Evolutionary conservation across 2,329 filamentous ascomycete genomes (phyloP), one percentile per base, ranked within the genome.

Genomic region (Botrytis sinoallii): DNA sequence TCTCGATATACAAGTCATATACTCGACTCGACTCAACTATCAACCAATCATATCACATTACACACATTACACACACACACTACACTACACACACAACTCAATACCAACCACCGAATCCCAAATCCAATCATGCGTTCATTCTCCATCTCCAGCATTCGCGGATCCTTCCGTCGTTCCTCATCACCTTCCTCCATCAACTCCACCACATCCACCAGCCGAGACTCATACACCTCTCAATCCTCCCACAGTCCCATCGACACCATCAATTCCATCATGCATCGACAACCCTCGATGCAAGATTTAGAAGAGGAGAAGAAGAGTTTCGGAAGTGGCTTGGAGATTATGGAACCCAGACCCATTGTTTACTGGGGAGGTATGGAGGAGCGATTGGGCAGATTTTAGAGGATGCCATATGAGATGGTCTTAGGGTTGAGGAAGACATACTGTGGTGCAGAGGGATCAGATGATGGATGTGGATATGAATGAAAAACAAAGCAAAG

Each of bases 341-440:
- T 91, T 29, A 84, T 91, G 40, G 89, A 91, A 81, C 89, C 89
- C 3, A 83, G 89, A 61, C 89, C 89, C 18, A 84, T 90, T 52
- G 87, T 90, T 71, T 90, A 89, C 82, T 91, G 88, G 86, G 88
- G 87, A 76, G 88, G 89, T 57, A 81, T 91, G 66, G 89, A 90
- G 81, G 89, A 70, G 67, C 35, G 70, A 65, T 55, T 66, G n/a
- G 70, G 61, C 32, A n/a, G 38, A 35, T 44, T 59, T 48, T 72
- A 68, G 38, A 25, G 32, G 44, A 40, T 52, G 32, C 32, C 32
- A 32, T 3, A 32, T 32, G 3, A 32, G 32, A 32, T 32, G 32
- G 29, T 7, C 8, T 22, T 16, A 16, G 59, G 0, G 20, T 16
- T 25, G 35, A 25, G 20, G 32, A 32, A 32, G 32, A 32, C 32